Evolutionary conservation across 768 basidiomycete species (phyloP).

Genomic region (Sporobolomyces phaffii): DNA sequence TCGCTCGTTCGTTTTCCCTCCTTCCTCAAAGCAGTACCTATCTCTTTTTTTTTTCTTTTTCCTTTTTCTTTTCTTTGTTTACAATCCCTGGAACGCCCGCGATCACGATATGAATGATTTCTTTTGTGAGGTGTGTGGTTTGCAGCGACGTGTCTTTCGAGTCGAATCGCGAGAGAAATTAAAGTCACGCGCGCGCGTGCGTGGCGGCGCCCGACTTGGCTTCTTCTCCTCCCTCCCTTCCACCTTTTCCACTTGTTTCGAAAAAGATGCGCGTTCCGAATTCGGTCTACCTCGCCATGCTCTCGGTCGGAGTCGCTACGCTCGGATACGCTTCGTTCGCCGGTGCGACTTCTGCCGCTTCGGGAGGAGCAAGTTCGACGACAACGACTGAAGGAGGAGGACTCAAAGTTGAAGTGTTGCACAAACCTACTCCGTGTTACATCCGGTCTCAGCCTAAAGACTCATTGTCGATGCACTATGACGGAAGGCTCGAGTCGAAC

Average conservation of each 20-base stretch:
- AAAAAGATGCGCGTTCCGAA: conserved; percentile 23
- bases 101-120: too few relatives aligned
- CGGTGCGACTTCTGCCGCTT: background rate
- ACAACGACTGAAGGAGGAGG: background rate
- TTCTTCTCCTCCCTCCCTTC: too few relatives aligned
- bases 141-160: too few relatives aligned
- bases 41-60: background rate
- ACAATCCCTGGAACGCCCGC: too few relatives aligned
- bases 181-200: too few relatives aligned
- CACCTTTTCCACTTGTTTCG: too few relatives aligned
- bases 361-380: background rate
- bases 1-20: background rate
- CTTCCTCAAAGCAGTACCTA: too few relatives aligned
- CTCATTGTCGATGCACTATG: conserved; percentile 35
- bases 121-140: too few relatives aligned
- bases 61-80: too few relatives aligned
- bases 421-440: conserved; percentile 30
- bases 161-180: too few relatives aligned
- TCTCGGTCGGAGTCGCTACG: conserved; percentile 13
- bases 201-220: too few relatives aligned
- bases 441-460: conserved; percentile 31
- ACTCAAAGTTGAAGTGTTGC: background rate
- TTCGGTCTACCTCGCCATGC: conserved; percentile 23
- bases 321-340: conserved; percentile 14
- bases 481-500: background rate